These are phyloP conservation scores for Goffeauzyma gilvescens DNA, from an alignment of 768 basidiomycete species.

Conservation along the genomic window DNA sequence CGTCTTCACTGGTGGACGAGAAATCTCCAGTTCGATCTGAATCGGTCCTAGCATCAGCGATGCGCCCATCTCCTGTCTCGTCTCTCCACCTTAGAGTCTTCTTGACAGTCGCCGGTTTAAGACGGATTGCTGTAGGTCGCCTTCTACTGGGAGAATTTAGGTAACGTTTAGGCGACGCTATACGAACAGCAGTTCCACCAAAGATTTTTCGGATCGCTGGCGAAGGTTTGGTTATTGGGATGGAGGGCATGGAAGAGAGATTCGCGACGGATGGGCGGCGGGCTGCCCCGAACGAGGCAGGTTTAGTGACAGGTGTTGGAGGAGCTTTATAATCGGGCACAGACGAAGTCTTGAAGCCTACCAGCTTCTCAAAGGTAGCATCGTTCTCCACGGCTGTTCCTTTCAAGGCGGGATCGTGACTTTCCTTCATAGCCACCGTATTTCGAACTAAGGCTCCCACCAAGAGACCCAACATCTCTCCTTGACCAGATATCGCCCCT, in stretches of 20 bases:
- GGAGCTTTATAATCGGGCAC: background rate
- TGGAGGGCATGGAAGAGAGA: background rate
- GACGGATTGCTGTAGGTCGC: background rate
- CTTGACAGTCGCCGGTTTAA: conserved; percentile 1
- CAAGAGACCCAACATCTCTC: conserved; percentile 1
- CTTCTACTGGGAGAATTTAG: conserved; percentile 3
- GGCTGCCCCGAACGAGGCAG: background rate
- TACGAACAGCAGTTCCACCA: background rate
- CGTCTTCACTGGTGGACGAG: conserved; percentile 1
- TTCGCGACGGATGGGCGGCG: background rate
- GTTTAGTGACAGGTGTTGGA: background rate
- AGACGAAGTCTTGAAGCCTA: background rate
- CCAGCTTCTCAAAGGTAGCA: background rate
- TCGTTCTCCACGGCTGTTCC: background rate
- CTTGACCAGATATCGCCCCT: conserved; percentile 7
- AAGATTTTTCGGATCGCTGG: conserved; percentile 10
- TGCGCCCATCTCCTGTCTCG: conserved; percentile 17
- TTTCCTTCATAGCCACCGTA: background rate
- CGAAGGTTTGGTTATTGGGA: conserved; percentile 3
- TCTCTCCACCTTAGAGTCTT: conserved; percentile 19
- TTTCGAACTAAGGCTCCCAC: conserved; percentile 7
- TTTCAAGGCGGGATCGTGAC: background rate
- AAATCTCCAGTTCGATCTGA: conserved; percentile 3
- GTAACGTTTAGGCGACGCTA: background rate
- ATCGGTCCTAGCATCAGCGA: conserved; percentile 13